These are phyloP conservation scores for Alloascoidea hylecoeti DNA, from an alignment of 805 yeast genomes.

Conservation along the genomic window DNA sequence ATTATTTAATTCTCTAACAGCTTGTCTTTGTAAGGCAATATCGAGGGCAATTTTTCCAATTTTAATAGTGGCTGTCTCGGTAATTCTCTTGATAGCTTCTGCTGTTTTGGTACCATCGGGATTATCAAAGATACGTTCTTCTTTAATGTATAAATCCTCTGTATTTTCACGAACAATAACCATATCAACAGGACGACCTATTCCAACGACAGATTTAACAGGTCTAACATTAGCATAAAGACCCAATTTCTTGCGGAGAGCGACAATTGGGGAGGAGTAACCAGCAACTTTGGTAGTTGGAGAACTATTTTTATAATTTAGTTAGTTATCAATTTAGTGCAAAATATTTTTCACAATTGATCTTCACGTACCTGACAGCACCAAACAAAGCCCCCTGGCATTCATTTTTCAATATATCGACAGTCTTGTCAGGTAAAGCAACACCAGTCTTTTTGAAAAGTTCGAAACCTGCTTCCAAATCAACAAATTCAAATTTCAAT, in stretches of 20 bases:
- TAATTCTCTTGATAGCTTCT: constrained; percentile 94
- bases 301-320: constrained; percentile 23
- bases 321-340: neutral
- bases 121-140: constrained; percentile 62
- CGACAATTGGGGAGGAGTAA: constrained; percentile 96
- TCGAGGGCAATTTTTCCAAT: constrained; percentile 88
- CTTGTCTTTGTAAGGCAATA: constrained; percentile 84
- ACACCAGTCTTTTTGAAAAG: constrained; percentile 89
- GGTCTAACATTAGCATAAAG: constrained; percentile 96
- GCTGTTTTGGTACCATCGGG: constrained; percentile 83
- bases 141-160: constrained; percentile 87
- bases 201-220: constrained; percentile 81
- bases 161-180: constrained; percentile 98
- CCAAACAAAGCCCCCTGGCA: constrained; percentile 98
- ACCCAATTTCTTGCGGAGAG: constrained; percentile 91
- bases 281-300: constrained; percentile 92
- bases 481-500: constrained; percentile 71
- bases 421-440: constrained; percentile 90
- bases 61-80: constrained; percentile 72
- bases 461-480: constrained; percentile 90
- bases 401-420: constrained; percentile 53
- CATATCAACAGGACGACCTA: constrained; percentile 87
- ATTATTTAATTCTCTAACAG: constrained; percentile 41
- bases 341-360: neutral
- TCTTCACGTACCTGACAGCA: constrained; percentile 54